These are phyloP conservation scores for Xylaria multiplex DNA, from an alignment of 2,329 filamentous ascomycete genomes.

Conservation along the genomic window DNA sequence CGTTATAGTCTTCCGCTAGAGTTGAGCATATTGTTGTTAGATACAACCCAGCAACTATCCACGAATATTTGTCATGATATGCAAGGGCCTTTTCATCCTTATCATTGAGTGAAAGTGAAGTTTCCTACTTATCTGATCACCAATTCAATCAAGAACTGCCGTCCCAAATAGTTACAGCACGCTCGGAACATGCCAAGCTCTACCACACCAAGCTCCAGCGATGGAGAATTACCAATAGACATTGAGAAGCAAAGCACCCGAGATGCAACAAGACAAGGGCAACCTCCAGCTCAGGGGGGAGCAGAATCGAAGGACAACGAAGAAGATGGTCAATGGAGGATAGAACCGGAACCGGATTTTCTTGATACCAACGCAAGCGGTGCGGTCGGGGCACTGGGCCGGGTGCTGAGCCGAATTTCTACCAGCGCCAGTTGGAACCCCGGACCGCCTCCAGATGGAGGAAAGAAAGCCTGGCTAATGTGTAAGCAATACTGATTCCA, in stretches of 20 bases:
- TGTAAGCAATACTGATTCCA: constrained; percentile 47
- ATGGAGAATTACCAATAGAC: constrained; percentile 42
- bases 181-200: constrained; percentile 37
- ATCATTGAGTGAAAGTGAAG: constrained; percentile 28
- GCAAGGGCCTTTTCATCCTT: constrained; percentile 3
- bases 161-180: too few species aligned
- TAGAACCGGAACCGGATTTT: constrained; percentile 41
- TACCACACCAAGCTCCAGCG: constrained; percentile 38
- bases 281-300: constrained; percentile 16
- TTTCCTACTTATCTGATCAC: not conserved
- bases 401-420: constrained; percentile 55
- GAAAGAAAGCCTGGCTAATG: constrained; percentile 58
- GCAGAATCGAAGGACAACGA: constrained; percentile 14
- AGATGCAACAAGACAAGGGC: constrained; percentile 8
- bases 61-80: constrained; percentile 16
- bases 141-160: not conserved
- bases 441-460: constrained; percentile 63
- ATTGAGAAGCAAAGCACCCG: constrained; percentile 41
- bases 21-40: constrained; percentile 12
- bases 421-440: constrained; percentile 55
- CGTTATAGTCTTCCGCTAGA: not conserved
- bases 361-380: constrained; percentile 42
- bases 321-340: constrained; percentile 33
- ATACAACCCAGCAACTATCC: constrained; percentile 24
- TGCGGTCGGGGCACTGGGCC: constrained; percentile 47